Base-by-base conservation (phyloP, 495 filamentous ascomycete genomes). In the Penicillium lividum region DNA sequence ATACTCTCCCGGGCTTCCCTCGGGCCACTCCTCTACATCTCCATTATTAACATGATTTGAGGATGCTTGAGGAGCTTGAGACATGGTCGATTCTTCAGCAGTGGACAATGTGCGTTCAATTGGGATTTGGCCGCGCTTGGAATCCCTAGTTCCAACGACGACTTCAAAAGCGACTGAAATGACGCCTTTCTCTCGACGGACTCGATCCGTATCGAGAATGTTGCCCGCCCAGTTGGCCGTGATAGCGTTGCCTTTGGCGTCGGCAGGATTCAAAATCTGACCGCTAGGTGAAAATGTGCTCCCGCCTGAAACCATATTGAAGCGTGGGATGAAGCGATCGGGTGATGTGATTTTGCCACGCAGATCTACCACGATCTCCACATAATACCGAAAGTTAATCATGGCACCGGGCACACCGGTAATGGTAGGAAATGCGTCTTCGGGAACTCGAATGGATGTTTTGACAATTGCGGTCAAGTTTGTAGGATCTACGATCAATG, bases 401-500 rank as follows among this genome's bases (percentile, higher is more conserved):
- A 97, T 92, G 27, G 86, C 85, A 22, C 93, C 91, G 0, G 94
- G 94, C 4, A 96, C 91, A 54, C 84, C 86, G 11, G 84, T 87
- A 58, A 98, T 97, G 7, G 93, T 96, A 3, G 94, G 93, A 63
- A 98, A 98, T 0, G 86, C 85, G 61, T 97, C 92, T 59, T 93
- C 91, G 0, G 94, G 94, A 25, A 97, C 85, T 51, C 91, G 84
- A 3, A 98, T 84, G 16, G 87, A 89, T 3, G 91, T 87, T 25
- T 85, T 92, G 49, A 98, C 81, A 51, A 85, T 84, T 0, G 90
- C 82, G 16, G 84, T 87, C 56, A 97, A 80, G n/a, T 84, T 90
- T 15, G 70, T 75, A 1, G 91, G 92, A 61, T 98, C 87, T 27
- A 98, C 83, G 46, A 95, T 89, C 29, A 98, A 76, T 5, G 95